phyloP scores from a whole-genome alignment of 768 basidiomycete species.

The Suillus hirtellus region DNA sequence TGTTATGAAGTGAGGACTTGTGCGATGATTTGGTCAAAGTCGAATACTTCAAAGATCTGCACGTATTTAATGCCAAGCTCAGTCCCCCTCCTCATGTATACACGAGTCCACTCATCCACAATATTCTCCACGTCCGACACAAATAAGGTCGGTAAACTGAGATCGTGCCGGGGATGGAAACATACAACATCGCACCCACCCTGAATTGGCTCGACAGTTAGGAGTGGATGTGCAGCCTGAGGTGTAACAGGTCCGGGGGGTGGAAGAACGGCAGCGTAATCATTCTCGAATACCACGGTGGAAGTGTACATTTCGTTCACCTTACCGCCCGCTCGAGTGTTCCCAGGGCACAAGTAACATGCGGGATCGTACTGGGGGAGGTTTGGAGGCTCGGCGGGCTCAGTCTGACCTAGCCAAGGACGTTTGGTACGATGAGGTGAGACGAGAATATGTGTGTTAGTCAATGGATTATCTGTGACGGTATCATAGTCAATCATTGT shows the following conservation, averaged over 20 bases:
- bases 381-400: slow-evolving; percentile 52
- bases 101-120: slow-evolving; percentile 69
- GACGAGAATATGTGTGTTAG: slow-evolving; percentile 73
- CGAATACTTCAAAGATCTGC: slow-evolving; percentile 83
- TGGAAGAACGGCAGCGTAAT: slow-evolving; percentile 79
- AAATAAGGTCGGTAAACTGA: slow-evolving; percentile 72
- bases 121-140: slow-evolving; percentile 59
- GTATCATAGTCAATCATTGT: slow-evolving; percentile 9
- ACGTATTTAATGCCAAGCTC: slow-evolving; percentile 76
- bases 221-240: slow-evolving; percentile 54
- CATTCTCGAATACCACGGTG: slow-evolving; percentile 76
- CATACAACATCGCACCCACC: slow-evolving; percentile 88
- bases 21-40: slow-evolving; percentile 11
- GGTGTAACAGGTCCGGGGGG: slow-evolving; percentile 58
- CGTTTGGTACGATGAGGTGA: slow-evolving; percentile 90
- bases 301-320: slow-evolving; percentile 66
- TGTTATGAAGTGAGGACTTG: slow-evolving; percentile 31
- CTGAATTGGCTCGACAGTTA: slow-evolving; percentile 64
- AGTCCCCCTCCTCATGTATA: slow-evolving; percentile 59
- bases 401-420: slow-evolving; percentile 89
- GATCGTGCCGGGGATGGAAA: slow-evolving; percentile 84
- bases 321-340: slow-evolving; percentile 69
- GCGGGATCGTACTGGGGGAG: slow-evolving; percentile 66
- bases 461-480: slow-evolving; percentile 74
- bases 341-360: slow-evolving; percentile 91